These are phyloP conservation scores for Xylaria acuta DNA, from an alignment of 495 filamentous ascomycete genomes.

Conservation along the genomic window DNA sequence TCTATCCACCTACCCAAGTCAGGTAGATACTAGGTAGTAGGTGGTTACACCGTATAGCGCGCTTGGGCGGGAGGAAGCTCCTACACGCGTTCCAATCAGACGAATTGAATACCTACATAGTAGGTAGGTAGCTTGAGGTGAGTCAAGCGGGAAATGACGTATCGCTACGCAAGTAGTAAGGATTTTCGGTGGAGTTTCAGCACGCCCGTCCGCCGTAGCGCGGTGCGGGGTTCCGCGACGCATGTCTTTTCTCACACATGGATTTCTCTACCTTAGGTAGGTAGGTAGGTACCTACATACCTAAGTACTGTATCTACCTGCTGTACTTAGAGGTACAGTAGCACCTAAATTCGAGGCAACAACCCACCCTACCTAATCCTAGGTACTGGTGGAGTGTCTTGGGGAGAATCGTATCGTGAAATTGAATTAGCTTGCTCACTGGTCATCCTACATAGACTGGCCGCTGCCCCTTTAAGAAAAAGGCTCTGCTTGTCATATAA, in stretches of 20 bases:
- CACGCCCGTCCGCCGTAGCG: neutral
- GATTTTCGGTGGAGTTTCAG: neutral
- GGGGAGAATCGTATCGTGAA: neutral
- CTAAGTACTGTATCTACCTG: neutral
- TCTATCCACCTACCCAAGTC: neutral
- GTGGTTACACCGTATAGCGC: neutral
- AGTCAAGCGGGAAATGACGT: conserved; percentile 32
- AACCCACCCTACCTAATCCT: neutral
- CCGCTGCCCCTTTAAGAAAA: no score
- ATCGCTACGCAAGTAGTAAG: neutral
- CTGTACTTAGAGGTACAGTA: neutral
- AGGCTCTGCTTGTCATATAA: neutral
- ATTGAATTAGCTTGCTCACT: neutral
- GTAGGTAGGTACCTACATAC: neutral
- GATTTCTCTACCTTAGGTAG: neutral
- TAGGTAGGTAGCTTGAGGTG: neutral
- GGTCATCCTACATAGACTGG: conserved; percentile 19
- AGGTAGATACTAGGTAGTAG: neutral
- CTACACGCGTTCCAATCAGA: conserved; percentile 1
- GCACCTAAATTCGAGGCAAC: neutral
- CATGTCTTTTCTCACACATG: neutral
- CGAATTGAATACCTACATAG: neutral
- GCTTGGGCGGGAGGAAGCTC: conserved; percentile 8
- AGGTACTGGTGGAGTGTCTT: neutral
- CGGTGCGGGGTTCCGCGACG: conserved; percentile 12